phyloP scores from a whole-genome alignment of 2,329 filamentous ascomycete genomes.

The Cephalotrichum gorgonifer region DNA sequence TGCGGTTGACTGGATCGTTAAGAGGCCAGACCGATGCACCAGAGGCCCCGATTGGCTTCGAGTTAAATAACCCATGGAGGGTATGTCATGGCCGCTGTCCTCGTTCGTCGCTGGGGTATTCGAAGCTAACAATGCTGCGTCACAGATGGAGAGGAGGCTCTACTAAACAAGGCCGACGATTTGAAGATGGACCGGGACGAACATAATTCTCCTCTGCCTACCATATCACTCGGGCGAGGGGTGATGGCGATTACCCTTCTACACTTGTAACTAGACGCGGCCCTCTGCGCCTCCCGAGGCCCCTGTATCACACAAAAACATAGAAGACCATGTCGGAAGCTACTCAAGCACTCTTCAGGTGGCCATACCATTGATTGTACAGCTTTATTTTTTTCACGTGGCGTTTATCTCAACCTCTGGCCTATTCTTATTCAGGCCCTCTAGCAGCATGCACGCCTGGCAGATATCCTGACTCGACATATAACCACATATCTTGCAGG shows the following conservation, averaged over 20 bases:
- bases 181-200: neutral
- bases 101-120: neutral
- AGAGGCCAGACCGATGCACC: conserved; percentile 48
- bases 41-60: conserved; percentile 47
- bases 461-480: conserved; percentile 90
- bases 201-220: neutral
- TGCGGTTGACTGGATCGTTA: conserved; percentile 46
- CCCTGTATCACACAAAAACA: neutral
- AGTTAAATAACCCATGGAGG: conserved; percentile 54
- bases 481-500: conserved; percentile 83
- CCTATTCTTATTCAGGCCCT: conserved; percentile 77
- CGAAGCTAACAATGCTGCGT: neutral
- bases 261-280: neutral
- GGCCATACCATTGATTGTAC: neutral
- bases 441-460: conserved; percentile 84
- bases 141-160: conserved; percentile 43
- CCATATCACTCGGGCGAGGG: neutral
- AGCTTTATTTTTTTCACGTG: conserved; percentile 7
- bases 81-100: conserved; percentile 27
- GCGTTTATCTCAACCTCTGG: conserved; percentile 43
- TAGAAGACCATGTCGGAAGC: neutral
- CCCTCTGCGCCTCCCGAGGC: neutral
- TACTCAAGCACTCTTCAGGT: neutral
- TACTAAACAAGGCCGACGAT: conserved; percentile 19
- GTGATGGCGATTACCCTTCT: neutral